Percentiles rank a stretch among this genome's conserved stretches.
Evolutionary conservation across 495 filamentous ascomycete species (phyloP).

Genomic region (Alectoria sarmentosa): DNA sequence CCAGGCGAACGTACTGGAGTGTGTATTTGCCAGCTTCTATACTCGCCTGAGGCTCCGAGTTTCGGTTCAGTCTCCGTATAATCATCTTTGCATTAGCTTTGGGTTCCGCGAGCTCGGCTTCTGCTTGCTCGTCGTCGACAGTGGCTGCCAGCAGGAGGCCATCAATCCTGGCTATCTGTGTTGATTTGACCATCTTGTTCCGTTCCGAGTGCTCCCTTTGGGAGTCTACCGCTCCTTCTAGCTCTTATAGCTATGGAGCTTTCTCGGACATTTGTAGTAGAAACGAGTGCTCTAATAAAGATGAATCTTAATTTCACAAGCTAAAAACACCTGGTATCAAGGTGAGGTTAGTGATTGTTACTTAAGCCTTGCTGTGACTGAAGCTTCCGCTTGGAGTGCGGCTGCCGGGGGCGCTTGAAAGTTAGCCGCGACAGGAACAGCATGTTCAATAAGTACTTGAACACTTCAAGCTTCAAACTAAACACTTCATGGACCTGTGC

Average conservation of each 20-base stretch:
- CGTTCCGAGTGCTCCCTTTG: neutral
- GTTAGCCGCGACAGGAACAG: neutral
- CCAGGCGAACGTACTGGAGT: conserved; percentile 59
- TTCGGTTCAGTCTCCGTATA: conserved; percentile 75
- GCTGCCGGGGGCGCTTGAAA: conserved; percentile 1
- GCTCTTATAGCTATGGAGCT: neutral
- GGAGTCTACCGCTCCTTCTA: neutral
- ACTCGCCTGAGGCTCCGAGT: conserved; percentile 81
- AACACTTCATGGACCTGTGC: too few species aligned
- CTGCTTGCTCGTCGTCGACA: conserved; percentile 82
- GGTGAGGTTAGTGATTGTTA: too few species aligned
- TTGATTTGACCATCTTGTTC: conserved; percentile 78
- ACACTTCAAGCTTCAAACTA: neutral
- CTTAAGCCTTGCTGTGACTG: too few species aligned
- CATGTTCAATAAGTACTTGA: neutral
- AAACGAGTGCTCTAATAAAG: neutral
- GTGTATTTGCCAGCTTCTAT: conserved; percentile 84
- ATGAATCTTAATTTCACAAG: too few species aligned
- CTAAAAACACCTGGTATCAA: too few species aligned
- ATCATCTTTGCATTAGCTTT: conserved; percentile 89
- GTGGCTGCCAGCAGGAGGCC: conserved; percentile 93
- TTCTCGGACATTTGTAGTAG: neutral
- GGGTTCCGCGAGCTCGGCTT: conserved; percentile 74
- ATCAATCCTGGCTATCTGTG: conserved; percentile 88
- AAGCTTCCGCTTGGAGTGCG: conserved; percentile 1